phyloP scores from a whole-genome alignment of 306 rosid species.

The Malus orientalis region DNA sequence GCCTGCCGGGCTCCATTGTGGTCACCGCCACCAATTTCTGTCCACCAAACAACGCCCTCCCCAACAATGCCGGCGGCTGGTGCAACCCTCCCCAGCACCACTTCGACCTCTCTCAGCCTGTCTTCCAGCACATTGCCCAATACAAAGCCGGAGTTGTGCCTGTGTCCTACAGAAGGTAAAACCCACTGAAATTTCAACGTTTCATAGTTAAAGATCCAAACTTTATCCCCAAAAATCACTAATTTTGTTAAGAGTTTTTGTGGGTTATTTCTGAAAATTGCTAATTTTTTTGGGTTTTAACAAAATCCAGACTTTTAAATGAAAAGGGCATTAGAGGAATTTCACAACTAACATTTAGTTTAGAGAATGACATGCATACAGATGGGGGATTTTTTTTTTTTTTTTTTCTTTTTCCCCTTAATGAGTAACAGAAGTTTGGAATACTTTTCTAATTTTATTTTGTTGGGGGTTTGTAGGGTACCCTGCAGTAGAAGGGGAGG shows the following conservation, averaged over 20 bases:
- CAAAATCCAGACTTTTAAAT: too few species aligned
- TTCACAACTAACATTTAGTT: not conserved
- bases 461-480: constrained; percentile 38
- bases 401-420: too few species aligned
- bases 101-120: constrained; percentile 94
- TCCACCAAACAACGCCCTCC: constrained; percentile 90
- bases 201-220: not conserved
- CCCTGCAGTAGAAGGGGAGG: constrained; percentile 90
- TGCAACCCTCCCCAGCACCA: constrained; percentile 96
- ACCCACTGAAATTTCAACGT: not conserved
- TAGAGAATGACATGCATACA: not conserved
- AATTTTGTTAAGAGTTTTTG: not conserved
- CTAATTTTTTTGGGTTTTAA: too few species aligned
- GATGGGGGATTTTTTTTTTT: not conserved
- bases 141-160: constrained; percentile 93
- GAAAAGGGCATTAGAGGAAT: not conserved
- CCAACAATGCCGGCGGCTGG: constrained; percentile 91
- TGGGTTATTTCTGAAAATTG: too few species aligned
- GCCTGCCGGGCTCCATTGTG: constrained; percentile 82
- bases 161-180: constrained; percentile 77
- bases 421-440: too few species aligned
- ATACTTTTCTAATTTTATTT: not conserved
- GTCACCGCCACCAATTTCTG: constrained; percentile 98
- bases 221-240: not conserved
- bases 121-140: constrained; percentile 84